Percentiles rank a stretch among this genome's conserved stretches.
Conservation (phyloP, 768 basidiomycete genomes). For the Boletus rubropictus region DNA sequence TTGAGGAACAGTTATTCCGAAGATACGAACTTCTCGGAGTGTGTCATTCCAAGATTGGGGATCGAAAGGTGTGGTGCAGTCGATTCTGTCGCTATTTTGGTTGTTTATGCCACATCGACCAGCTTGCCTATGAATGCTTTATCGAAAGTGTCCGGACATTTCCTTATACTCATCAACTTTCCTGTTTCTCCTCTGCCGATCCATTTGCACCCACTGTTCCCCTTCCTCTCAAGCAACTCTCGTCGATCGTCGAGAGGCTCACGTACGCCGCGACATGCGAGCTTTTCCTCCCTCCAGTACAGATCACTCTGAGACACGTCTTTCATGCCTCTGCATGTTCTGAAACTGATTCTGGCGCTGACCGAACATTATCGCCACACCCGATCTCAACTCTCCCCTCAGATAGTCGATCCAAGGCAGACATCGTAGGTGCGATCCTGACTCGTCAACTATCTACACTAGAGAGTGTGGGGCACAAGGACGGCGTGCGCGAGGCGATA, state of each 20-base stretch:
- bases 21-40: constrained; percentile 80
- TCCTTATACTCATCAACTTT: constrained; percentile 38
- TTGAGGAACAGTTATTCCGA: constrained; percentile 60
- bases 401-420: constrained; percentile 10
- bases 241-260: constrained; percentile 54
- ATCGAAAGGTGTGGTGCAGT: constrained; percentile 55
- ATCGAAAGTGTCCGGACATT: constrained; percentile 46
- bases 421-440: constrained; percentile 49
- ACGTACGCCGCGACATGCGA: constrained; percentile 67
- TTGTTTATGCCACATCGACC: neutral
- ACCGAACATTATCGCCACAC: neutral
- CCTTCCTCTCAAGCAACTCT: constrained; percentile 48
- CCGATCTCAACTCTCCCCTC: constrained; percentile 14
- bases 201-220: constrained; percentile 37
- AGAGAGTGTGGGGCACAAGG: constrained; percentile 52
- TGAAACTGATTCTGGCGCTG: neutral
- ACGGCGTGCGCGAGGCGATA: constrained; percentile 41
- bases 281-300: constrained; percentile 46
- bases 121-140: constrained; percentile 62
- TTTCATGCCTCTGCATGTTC: neutral
- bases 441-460: constrained; percentile 57
- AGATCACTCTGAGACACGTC: constrained; percentile 41
- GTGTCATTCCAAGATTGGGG: constrained; percentile 72
- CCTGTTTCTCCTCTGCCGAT: constrained; percentile 13
- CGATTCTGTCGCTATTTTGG: neutral